phyloP scores from a whole-genome alignment of 257 asterid species.

The Solanum ahanhuiri region DNA sequence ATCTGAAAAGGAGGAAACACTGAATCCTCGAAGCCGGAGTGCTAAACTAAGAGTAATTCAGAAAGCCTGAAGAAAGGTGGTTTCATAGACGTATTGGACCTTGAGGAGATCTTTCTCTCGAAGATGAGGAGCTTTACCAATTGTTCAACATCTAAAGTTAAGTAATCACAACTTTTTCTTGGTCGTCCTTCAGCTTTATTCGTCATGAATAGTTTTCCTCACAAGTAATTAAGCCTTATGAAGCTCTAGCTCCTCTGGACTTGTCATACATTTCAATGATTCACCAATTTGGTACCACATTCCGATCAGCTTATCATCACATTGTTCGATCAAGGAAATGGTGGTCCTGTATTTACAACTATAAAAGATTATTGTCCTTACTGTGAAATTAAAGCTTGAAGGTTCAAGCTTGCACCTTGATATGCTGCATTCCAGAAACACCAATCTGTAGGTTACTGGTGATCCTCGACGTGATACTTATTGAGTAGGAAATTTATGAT shows the following conservation, averaged over 20 bases:
- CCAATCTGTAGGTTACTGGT: not conserved
- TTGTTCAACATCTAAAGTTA: not conserved
- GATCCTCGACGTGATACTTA: not conserved
- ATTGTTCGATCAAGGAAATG: not conserved
- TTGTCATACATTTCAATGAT: not conserved
- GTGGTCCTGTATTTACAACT: not conserved
- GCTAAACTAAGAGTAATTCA: constrained; percentile 91
- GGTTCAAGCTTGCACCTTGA: not conserved
- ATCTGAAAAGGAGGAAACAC: constrained; percentile 66
- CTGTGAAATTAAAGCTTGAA: not conserved
- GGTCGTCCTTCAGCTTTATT: not conserved
- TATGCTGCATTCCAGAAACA: not conserved
- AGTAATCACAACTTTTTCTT: not conserved
- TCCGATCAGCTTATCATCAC: not conserved
- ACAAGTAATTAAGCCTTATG: not conserved
- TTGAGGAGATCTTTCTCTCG: not conserved
- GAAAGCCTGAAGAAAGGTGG: constrained; percentile 33
- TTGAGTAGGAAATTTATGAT: not conserved
- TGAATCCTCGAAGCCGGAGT: constrained; percentile 81
- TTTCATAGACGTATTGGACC: not conserved
- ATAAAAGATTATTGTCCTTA: not conserved
- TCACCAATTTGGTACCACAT: not conserved
- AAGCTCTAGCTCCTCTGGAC: not conserved
- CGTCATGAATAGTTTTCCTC: not conserved
- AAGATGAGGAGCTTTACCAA: not conserved